A percentile compares a stretch with the other conserved stretches of the same genome.
These are phyloP conservation scores for Atractiella rhizophila DNA, from an alignment of 768 basidiomycete genomes.

Conservation along the genomic window DNA sequence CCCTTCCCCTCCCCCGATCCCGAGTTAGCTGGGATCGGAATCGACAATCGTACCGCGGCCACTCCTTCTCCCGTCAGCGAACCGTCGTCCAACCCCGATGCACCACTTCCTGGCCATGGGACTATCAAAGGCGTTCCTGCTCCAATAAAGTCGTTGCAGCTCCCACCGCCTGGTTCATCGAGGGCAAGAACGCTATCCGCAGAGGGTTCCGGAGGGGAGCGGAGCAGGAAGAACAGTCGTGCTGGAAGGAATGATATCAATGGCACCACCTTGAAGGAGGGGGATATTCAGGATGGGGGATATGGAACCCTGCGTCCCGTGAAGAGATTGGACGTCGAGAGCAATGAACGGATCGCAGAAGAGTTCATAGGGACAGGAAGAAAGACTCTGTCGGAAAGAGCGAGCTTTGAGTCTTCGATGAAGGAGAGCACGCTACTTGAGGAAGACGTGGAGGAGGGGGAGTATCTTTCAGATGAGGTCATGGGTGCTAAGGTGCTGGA, in stretches of 20 bases:
- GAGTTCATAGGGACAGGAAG: constrained; percentile 50
- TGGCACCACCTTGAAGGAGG: constrained; percentile 12
- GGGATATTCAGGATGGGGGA: constrained; percentile 15
- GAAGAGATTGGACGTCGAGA: constrained; percentile 62
- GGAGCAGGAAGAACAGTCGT: constrained; percentile 3
- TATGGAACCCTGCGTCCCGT: constrained; percentile 69
- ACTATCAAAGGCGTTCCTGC: neutral
- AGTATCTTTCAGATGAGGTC: too few relatives aligned
- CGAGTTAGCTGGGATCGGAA: constrained; percentile 34
- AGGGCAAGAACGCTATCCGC: neutral
- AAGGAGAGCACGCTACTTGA: constrained; percentile 36
- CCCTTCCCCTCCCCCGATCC: constrained; percentile 29
- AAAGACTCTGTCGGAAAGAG: constrained; percentile 22
- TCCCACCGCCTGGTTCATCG: too few relatives aligned
- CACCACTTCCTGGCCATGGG: neutral
- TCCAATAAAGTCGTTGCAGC: neutral
- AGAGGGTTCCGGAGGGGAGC: neutral
- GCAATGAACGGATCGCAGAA: constrained; percentile 47
- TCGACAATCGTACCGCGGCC: constrained; percentile 21
- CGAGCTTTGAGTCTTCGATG: constrained; percentile 28
- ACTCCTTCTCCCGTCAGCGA: neutral
- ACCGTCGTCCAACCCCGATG: neutral
- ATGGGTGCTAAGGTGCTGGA: constrained; percentile 1
- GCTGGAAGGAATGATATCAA: constrained; percentile 11
- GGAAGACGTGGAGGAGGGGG: constrained; percentile 53